Base-by-base conservation (phyloP, 2,329 filamentous ascomycete species). In the Chalara sp. region DNA sequence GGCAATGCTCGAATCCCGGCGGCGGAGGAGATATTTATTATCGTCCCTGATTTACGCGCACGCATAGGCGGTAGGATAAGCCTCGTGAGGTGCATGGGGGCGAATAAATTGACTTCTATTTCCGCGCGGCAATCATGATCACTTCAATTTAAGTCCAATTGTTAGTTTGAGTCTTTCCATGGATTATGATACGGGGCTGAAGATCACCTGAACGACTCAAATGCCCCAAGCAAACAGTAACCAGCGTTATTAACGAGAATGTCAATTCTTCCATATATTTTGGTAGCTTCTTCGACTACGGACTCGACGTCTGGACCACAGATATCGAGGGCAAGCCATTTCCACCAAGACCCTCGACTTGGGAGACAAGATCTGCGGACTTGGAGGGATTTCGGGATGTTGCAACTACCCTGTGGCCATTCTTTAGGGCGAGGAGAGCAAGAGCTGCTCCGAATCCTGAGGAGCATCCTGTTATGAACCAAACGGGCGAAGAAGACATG, bases 101-200 rank as follows among this genome's bases (percentile, higher is more conserved):
- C 77, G 53, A 79, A 75, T 44, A 80, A 75, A 50, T 81, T 81
- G 30, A 75, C 76, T 61, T 74, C 70, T 61, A 78, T 78, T 32
- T 54, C 52, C 13, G 46, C 37, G 5, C 33, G 46, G 31, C 30
- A 32, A 49, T 56, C 49, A 30, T 47, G 43, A 6, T 50, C 48
- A 28, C 40, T 49, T 3, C 29, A 21, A 21, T 21, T 21, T 21
- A 21, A 21, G 21, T 21, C 21, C 21, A 21, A 21, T 21, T 3
- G 21, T 21, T 21, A 21, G 21, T 3, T 21, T 21, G 21, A 21
- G 21, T 3, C 21, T 21, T 21, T 21, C 21, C 21, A 21, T 21
- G 21, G 21, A 21, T 21, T 21, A 21, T 3, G 21, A 21, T 21
- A 21, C 21, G 21, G 21, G 21, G 3, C 21, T 21, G 21, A 21